Percentiles rank a stretch among this genome's conserved stretches.
phyloP scores from a whole-genome alignment of 352 stramenopile species.

The Phytophthora fragariae region DNA sequence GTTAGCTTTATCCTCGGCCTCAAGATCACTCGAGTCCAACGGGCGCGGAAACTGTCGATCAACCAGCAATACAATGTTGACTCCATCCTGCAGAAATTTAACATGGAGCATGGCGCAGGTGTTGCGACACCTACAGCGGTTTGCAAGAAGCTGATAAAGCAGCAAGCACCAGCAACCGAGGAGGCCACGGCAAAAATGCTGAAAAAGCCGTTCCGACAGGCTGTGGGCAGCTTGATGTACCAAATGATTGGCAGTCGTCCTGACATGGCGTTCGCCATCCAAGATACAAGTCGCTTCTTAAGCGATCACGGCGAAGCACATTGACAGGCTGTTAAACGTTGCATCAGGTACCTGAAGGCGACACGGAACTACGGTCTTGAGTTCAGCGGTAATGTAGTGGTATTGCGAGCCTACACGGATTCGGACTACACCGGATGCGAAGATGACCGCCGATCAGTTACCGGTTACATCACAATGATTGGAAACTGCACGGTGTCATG shows the following conservation, averaged over 20 bases:
- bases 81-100: conserved; percentile 17
- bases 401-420: neutral
- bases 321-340: conserved; percentile 19
- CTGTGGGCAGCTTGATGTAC: conserved; percentile 31
- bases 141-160: conserved; percentile 9
- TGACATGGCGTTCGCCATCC: conserved; percentile 20
- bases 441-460: conserved; percentile 10
- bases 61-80: conserved; percentile 8
- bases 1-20: conserved; percentile 18
- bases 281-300: conserved; percentile 22
- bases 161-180: neutral
- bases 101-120: conserved; percentile 11
- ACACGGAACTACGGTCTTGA: conserved; percentile 8
- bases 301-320: conserved; percentile 4
- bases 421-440: conserved; percentile 13
- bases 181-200: conserved; percentile 13
- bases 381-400: conserved; percentile 6
- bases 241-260: conserved; percentile 27
- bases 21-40: conserved; percentile 7
- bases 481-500: conserved; percentile 26
- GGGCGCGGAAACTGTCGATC: conserved; percentile 15
- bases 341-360: conserved; percentile 18
- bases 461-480: conserved; percentile 18
- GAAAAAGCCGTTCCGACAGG: conserved; percentile 24
- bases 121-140: neutral